phyloP scores from a whole-genome alignment of 306 rosid genomes.

The Biancaea sappan region DNA sequence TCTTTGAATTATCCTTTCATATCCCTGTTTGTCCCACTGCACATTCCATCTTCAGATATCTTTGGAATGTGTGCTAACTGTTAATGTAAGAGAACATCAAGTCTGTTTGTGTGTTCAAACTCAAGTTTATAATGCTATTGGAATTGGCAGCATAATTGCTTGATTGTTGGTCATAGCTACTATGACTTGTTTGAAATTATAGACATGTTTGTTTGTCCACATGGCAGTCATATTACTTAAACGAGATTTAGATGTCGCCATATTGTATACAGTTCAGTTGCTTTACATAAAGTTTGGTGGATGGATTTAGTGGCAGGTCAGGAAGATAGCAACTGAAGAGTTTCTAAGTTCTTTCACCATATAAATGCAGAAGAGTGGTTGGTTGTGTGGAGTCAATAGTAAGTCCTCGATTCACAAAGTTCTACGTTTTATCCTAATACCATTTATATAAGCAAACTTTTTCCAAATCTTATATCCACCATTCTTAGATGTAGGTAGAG shows the following conservation, averaged over 20 bases:
- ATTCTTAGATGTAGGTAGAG: constrained; percentile 26
- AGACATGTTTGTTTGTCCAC: background rate
- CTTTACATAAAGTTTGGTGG: constrained; percentile 49
- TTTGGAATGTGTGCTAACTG: background rate
- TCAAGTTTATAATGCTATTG: background rate
- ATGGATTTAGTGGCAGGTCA: constrained; percentile 66
- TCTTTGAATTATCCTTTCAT: background rate
- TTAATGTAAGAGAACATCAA: background rate
- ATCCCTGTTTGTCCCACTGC: background rate
- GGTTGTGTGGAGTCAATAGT: constrained; percentile 42
- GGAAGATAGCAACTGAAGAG: constrained; percentile 49
- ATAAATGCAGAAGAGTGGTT: constrained; percentile 32
- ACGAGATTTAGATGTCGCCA: constrained; percentile 17
- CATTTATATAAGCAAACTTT: constrained; percentile 1
- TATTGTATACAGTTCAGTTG: constrained; percentile 36
- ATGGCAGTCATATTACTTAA: constrained; percentile 12
- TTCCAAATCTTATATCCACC: constrained; percentile 34
- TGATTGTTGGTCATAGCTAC: background rate
- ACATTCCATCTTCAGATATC: background rate
- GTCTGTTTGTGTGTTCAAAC: background rate
- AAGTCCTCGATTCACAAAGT: constrained; percentile 30
- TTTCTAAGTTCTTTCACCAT: constrained; percentile 46
- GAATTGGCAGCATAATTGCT: constrained; percentile 6
- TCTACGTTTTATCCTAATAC: constrained; percentile 10
- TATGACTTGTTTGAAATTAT: background rate